Percentiles rank a stretch among this genome's conserved stretches.
phyloP scores from a whole-genome alignment of 805 yeast genomes.

The Yamadazyma sp. region DNA sequence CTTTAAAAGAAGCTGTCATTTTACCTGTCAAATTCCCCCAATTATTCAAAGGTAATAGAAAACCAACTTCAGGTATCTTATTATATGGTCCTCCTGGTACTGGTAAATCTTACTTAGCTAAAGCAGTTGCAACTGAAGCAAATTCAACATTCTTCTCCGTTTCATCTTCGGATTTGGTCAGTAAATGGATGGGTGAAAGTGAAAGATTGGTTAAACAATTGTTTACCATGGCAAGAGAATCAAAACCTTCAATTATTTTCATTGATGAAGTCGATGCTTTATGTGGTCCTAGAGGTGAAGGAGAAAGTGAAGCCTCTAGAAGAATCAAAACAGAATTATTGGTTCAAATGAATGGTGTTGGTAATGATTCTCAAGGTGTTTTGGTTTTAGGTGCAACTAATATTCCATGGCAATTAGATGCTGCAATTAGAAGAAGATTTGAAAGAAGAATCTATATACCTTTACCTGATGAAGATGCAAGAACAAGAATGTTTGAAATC shows the following conservation, averaged over 20 bases:
- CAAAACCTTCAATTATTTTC: conserved; percentile 91
- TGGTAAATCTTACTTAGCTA: conserved; percentile 94
- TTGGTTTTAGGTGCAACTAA: conserved; percentile 96
- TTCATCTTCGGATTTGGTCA: conserved; percentile 91
- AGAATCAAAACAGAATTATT: conserved; percentile 93
- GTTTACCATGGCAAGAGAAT: conserved; percentile 94
- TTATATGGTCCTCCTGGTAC: conserved; percentile 82
- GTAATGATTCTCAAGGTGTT: conserved; percentile 90
- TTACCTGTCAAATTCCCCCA: conserved; percentile 96
- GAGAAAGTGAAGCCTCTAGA: conserved; percentile 94
- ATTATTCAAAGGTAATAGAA: conserved; percentile 88
- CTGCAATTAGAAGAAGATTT: conserved; percentile 95
- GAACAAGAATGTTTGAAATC: conserved; percentile 90
- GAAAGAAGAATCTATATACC: conserved; percentile 94
- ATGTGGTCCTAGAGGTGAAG: conserved; percentile 98
- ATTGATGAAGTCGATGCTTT: conserved; percentile 98
- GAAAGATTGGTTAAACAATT: conserved; percentile 94
- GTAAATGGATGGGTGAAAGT: conserved; percentile 99
- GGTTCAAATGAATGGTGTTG: conserved; percentile 99
- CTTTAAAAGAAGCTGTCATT: conserved; percentile 95
- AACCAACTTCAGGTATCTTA: conserved; percentile 87
- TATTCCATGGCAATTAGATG: conserved; percentile 98
- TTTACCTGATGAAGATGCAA: conserved; percentile 88
- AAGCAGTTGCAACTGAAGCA: conserved; percentile 98
- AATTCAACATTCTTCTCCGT: conserved; percentile 95